Percentiles rank a stretch among this genome's conserved stretches.
These are phyloP conservation scores for Aureobasidium melanogenum DNA, from an alignment of 2,329 filamentous ascomycete species.

Conservation along the genomic window DNA sequence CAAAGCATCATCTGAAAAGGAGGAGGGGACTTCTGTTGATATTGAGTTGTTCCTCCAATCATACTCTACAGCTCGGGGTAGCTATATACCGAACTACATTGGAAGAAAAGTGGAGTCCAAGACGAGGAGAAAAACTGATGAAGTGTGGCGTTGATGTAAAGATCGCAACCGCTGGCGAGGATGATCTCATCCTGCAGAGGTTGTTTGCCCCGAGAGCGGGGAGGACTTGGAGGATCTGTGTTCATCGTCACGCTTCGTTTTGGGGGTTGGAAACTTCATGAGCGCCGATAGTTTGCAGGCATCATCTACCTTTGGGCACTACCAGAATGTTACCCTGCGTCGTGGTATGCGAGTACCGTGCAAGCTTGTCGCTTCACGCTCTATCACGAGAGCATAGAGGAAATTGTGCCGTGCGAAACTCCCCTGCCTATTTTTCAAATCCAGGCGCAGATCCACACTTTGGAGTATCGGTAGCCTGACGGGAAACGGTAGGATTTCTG, in stretches of 20 bases:
- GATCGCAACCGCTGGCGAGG: neutral
- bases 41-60: constrained; percentile 2
- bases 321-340: neutral
- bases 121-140: neutral
- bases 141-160: neutral
- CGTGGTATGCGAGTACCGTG: neutral
- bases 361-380: neutral
- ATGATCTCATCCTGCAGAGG: neutral
- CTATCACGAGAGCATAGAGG: neutral
- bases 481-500: neutral
- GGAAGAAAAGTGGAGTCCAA: neutral
- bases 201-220: neutral
- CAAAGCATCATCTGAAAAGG: neutral
- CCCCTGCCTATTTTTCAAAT: neutral
- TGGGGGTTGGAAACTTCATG: neutral
- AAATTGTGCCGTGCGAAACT: neutral
- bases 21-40: neutral
- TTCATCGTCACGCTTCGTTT: neutral
- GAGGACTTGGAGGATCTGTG: neutral
- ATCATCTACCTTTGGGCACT: neutral
- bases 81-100: neutral
- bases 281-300: neutral
- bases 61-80: neutral
- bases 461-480: neutral
- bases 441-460: no score